phyloP scores from a whole-genome alignment of 1,284 basidiomycete genomes.

The Malassezia furfur region DNA sequence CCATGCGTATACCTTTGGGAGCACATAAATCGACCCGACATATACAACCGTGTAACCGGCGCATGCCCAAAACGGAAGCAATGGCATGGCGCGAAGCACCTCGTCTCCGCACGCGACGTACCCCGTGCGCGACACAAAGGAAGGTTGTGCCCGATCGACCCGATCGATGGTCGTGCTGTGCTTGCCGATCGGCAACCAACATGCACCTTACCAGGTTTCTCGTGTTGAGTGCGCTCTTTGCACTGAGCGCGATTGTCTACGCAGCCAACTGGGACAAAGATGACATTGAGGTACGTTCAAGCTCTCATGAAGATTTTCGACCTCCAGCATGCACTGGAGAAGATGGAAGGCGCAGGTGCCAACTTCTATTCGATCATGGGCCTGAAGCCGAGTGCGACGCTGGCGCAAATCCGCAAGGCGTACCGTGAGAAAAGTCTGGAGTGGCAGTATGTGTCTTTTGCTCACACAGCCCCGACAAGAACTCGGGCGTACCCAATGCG shows the following conservation, averaged over 20 bases:
- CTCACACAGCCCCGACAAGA: conserved; percentile 35
- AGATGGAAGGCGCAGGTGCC: conserved; percentile 25
- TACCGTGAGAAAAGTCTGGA: conserved; percentile 40
- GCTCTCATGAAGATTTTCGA: conserved; percentile 34
- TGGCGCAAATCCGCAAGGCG: conserved; percentile 33
- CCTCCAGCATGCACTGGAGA: conserved; percentile 37
- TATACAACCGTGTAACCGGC: conserved; percentile 9
- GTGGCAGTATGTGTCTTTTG: conserved; percentile 27
- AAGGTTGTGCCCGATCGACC: not conserved
- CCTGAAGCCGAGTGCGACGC: conserved; percentile 21
- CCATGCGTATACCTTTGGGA: conserved; percentile 2
- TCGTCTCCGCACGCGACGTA: not conserved
- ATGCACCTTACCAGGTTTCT: conserved; percentile 10
- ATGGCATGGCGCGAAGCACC: not conserved
- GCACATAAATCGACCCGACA: conserved; percentile 13
- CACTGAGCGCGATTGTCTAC: not conserved
- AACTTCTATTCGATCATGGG: conserved; percentile 42
- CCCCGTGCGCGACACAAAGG: not conserved
- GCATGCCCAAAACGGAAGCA: not conserved
- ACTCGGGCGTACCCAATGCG: conserved; percentile 23
- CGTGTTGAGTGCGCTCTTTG: conserved; percentile 2
- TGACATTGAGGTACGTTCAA: conserved; percentile 26
- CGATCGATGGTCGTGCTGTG: not conserved
- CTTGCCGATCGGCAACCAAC: not conserved
- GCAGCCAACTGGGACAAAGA: conserved; percentile 33